These are phyloP conservation scores for Metschnikowia vanudenii DNA, from an alignment of 805 yeast genomes.

Conservation along the genomic window DNA sequence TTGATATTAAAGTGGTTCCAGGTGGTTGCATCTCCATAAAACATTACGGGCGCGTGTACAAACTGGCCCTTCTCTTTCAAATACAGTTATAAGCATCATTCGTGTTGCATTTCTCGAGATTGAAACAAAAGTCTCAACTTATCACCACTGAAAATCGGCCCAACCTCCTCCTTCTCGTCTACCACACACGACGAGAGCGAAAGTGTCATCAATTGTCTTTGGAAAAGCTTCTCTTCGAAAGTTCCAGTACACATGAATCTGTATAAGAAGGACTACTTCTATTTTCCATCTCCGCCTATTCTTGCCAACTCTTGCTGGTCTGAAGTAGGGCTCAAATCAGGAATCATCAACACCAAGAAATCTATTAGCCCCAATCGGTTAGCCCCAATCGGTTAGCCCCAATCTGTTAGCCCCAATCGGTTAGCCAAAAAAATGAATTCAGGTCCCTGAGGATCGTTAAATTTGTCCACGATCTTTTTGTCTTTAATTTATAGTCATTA, in stretches of 20 bases:
- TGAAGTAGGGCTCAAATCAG: conserved; percentile 98
- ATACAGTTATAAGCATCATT: conserved; percentile 88
- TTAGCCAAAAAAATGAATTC: conserved; percentile 91
- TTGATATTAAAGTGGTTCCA: conserved; percentile 87
- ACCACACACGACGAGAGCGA: conserved; percentile 94
- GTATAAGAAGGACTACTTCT: conserved; percentile 92
- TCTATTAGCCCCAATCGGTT: too few relatives aligned
- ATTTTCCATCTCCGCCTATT: conserved; percentile 99
- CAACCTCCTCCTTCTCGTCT: conserved; percentile 94
- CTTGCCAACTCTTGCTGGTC: conserved; percentile 98
- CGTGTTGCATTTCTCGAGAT: conserved; percentile 77
- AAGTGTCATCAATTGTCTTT: conserved; percentile 91
- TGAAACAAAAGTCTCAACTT: conserved; percentile 72
- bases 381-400: conserved; percentile 95
- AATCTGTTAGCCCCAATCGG: too few relatives aligned
- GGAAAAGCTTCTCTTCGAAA: conserved; percentile 94
- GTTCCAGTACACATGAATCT: conserved; percentile 93
- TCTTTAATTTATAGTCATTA: conserved; percentile 86
- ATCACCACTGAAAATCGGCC: conserved; percentile 83
- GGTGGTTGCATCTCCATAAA: conserved; percentile 95
- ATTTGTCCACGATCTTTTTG: conserved; percentile 88
- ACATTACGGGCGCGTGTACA: conserved; percentile 74
- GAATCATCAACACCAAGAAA: conserved; percentile 82
- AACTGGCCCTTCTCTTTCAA: conserved; percentile 48
- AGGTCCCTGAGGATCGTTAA: conserved; percentile 84